These are phyloP conservation scores for Lactifluus volemus DNA, from an alignment of 768 basidiomycete genomes.

Conservation along the genomic window DNA sequence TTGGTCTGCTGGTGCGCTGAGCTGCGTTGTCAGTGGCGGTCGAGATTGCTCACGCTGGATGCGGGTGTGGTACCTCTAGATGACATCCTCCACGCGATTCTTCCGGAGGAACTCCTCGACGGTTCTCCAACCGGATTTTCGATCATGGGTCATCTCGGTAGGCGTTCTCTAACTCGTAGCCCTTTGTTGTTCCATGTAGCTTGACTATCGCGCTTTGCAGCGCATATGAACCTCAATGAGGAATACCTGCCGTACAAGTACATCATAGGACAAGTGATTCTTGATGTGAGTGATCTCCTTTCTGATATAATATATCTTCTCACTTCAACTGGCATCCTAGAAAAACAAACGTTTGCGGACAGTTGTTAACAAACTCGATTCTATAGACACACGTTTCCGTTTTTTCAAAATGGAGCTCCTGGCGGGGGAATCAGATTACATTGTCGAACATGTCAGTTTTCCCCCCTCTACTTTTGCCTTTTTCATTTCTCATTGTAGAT, in stretches of 20 bases:
- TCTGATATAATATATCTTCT: background rate
- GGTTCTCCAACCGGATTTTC: conserved; percentile 85
- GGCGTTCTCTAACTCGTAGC: conserved; percentile 20
- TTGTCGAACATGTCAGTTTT: conserved; percentile 76
- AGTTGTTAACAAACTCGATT: conserved; percentile 91
- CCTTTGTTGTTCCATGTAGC: background rate
- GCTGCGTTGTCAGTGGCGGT: background rate
- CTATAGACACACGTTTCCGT: conserved; percentile 77
- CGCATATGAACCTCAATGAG: conserved; percentile 83
- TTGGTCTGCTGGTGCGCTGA: conserved; percentile 70
- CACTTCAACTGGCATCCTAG: conserved; percentile 31
- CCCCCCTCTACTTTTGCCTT: background rate
- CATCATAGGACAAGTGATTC: conserved; percentile 83
- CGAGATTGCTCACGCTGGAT: background rate
- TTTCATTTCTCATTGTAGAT: background rate
- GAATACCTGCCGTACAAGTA: conserved; percentile 90
- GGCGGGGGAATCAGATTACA: conserved; percentile 80
- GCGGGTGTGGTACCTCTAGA: conserved; percentile 40
- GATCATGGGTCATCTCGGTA: conserved; percentile 85
- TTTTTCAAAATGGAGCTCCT: conserved; percentile 96
- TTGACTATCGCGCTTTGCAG: conserved; percentile 33
- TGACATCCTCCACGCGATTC: conserved; percentile 72
- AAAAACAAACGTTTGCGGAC: conserved; percentile 82
- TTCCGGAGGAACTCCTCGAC: conserved; percentile 71
- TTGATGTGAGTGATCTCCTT: conserved; percentile 56